Base-by-base conservation (phyloP, 495 filamentous ascomycete genomes). In the Penicillium argentinense region DNA sequence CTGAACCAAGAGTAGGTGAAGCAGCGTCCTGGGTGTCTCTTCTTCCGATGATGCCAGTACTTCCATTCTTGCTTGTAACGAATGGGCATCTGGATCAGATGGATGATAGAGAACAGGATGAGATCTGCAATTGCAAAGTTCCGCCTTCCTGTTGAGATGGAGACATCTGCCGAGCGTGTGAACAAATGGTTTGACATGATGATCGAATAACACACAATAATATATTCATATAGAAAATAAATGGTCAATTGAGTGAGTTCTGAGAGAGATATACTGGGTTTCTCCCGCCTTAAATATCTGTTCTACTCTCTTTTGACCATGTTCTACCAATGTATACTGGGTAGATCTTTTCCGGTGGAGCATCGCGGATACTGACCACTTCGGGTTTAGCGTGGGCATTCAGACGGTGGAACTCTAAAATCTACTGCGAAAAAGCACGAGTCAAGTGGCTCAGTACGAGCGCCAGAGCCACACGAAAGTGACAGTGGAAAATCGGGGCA, bases 11-110 rank as follows among this genome's bases (percentile, higher is more conserved):
- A 62, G 29, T 66, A 68, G 21, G 64, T 16, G 13, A 51, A 33
- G 26, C 65, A 66, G 2, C 62, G 58, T 9, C 37, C 29, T n/a
- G 24, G 16, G 13, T 37, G 51, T 39, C 55, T 42, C 3, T 47
- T 56, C 43, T 60, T 66, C 9, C 29, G 32, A 27, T 68, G 62
- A 36, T 66, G 65, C 62, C 65, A 68, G 39, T 66, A 68, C 5
- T 34, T 50, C 50, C 56, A 58, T 41, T 66, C 65, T 39, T 68
- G 65, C 23, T 52, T 47, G 21, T 47, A 68, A 29, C 62, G 49
- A 5, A 51, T 51, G 11, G 48, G 18, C 25, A 62, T 48, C 24
- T 68, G 65, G 5, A 47, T 19, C 19, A 61, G 6, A 8, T 54
- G 52, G 5, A 66, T 59, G 26, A 57, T 14, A 1, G 60, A 61